Conservation (phyloP, 2,329 filamentous ascomycete species). For the Aspergillus felis region DNA sequence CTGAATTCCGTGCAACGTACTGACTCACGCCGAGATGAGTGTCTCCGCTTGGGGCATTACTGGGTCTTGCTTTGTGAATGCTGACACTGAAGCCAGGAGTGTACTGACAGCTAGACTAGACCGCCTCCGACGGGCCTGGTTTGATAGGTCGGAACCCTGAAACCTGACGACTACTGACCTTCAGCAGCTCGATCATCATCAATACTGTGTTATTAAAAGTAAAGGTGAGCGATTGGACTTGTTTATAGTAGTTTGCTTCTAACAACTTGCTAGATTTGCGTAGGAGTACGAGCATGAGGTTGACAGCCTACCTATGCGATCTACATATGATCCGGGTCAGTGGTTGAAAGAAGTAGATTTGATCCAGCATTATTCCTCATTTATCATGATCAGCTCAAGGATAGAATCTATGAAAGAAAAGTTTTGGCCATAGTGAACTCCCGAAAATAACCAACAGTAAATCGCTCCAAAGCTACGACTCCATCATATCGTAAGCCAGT, state of each 20-base stretch:
- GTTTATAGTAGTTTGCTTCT: background rate
- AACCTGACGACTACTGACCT: background rate
- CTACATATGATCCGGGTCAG: background rate
- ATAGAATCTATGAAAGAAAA: background rate
- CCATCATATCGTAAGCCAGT: conserved; percentile 28
- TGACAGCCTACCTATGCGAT: background rate
- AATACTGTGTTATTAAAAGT: background rate
- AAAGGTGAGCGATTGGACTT: no score
- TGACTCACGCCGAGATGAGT: background rate
- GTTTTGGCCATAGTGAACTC: background rate
- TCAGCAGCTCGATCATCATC: background rate
- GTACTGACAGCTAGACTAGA: conserved; percentile 2
- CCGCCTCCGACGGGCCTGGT: background rate
- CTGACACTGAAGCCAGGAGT: background rate
- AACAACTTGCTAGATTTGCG: background rate
- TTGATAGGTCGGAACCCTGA: background rate
- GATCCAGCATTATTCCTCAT: background rate
- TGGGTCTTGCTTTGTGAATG: background rate
- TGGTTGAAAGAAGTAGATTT: background rate
- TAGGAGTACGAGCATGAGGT: background rate
- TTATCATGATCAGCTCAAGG: background rate
- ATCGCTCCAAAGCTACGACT: conserved; percentile 9
- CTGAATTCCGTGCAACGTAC: background rate
- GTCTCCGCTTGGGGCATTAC: background rate
- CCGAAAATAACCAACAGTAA: background rate